A percentile compares a stretch with the other conserved stretches of the same genome.
phyloP scores from a whole-genome alignment of 2,329 filamentous ascomycete genomes.

The Emydomyces testavorans region DNA sequence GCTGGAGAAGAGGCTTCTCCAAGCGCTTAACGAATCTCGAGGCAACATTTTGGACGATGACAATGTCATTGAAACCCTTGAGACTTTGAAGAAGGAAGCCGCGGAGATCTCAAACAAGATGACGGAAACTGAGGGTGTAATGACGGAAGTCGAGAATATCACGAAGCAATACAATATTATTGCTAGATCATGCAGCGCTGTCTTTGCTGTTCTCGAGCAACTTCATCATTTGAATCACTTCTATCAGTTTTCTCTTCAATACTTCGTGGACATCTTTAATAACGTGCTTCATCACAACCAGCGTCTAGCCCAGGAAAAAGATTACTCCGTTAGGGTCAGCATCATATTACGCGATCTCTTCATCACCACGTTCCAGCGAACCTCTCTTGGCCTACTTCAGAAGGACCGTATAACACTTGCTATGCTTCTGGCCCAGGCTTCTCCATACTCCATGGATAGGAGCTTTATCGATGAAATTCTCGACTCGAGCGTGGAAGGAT shows the following conservation, averaged over 20 bases:
- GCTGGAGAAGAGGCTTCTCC: constrained; percentile 83
- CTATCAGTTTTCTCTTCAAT: constrained; percentile 97
- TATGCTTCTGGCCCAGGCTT: constrained; percentile 87
- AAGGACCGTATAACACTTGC: constrained; percentile 90
- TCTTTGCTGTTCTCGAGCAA: constrained; percentile 93
- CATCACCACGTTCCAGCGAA: constrained; percentile 80
- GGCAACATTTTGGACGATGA: constrained; percentile 98
- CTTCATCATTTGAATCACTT: constrained; percentile 98
- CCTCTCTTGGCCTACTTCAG: constrained; percentile 82
- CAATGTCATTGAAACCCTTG: constrained; percentile 92
- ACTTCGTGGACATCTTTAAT: constrained; percentile 96
- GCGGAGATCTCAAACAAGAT: constrained; percentile 95
- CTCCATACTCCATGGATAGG: constrained; percentile 94
- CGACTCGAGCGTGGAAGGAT: constrained; percentile 62
- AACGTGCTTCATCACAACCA: constrained; percentile 74
- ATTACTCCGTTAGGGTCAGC: constrained; percentile 70
- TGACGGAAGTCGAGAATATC: constrained; percentile 94
- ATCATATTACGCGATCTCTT: constrained; percentile 88
- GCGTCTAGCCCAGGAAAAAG: constrained; percentile 55
- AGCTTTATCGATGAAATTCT: constrained; percentile 74
- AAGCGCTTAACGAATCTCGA: constrained; percentile 91
- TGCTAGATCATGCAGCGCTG: constrained; percentile 87
- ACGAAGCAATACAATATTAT: constrained; percentile 90
- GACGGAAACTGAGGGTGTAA: constrained; percentile 90
- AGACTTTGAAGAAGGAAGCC: constrained; percentile 95